These are phyloP conservation scores for Aspergillus incahuasiensis DNA, from an alignment of 495 filamentous ascomycete species.

Conservation along the genomic window DNA sequence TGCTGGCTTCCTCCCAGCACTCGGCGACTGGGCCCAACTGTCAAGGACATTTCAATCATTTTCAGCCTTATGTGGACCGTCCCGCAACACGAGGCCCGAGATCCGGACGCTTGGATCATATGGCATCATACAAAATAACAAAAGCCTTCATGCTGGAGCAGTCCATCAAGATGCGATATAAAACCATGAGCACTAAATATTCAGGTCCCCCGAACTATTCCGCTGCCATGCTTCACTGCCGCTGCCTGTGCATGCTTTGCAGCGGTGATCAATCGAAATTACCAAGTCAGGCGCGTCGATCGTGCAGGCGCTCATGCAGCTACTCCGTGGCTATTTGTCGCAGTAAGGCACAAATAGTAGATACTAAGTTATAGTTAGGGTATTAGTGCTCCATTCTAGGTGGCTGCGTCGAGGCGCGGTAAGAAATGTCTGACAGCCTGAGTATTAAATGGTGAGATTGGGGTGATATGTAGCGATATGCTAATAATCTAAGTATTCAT, in stretches of 20 bases:
- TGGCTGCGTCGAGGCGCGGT: neutral
- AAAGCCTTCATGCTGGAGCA: too few relatives aligned
- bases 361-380: neutral
- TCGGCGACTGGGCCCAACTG: neutral
- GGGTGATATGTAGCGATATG: constrained; percentile 7
- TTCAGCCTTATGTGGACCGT: neutral
- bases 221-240: neutral
- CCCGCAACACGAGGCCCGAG: neutral
- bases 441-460: neutral
- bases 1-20: neutral
- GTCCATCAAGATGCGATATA: too few relatives aligned
- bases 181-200: too few relatives aligned
- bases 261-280: neutral
- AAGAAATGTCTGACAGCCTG: neutral
- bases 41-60: neutral
- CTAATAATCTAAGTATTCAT: constrained; percentile 8
- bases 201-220: too few relatives aligned
- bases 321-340: neutral
- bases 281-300: neutral
- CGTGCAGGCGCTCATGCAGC: neutral
- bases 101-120: neutral
- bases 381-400: neutral
- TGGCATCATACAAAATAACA: neutral
- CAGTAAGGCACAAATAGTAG: too few relatives aligned
- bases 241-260: neutral